These are phyloP conservation scores for Ogataea pilisensis DNA, from an alignment of 805 yeast genomes.

Conservation along the genomic window DNA sequence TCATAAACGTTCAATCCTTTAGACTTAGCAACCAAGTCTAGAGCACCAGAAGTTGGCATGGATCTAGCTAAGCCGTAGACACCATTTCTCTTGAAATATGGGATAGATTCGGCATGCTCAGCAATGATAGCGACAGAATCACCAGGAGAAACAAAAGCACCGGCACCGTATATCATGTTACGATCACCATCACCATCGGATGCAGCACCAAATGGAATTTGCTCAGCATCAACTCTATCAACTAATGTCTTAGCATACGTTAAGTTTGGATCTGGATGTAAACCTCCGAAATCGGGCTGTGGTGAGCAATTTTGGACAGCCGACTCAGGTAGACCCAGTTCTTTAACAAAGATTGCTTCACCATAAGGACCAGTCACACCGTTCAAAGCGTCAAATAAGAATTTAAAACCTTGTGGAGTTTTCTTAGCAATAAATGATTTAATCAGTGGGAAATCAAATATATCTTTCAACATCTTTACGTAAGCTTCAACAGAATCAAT, in stretches of 20 bases:
- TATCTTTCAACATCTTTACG: slow-evolving; percentile 70
- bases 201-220: slow-evolving; percentile 94
- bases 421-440: slow-evolving; percentile 57
- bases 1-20: slow-evolving; percentile 78
- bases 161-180: slow-evolving; percentile 96
- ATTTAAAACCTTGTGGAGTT: slow-evolving; percentile 53
- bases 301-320: slow-evolving; percentile 79
- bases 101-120: slow-evolving; percentile 83
- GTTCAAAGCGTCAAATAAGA: slow-evolving; percentile 84
- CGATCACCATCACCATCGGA: slow-evolving; percentile 99
- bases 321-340: slow-evolving; percentile 68
- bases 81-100: slow-evolving; percentile 85
- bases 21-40: slow-evolving; percentile 82
- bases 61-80: slow-evolving; percentile 92
- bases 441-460: slow-evolving; percentile 85
- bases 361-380: slow-evolving; percentile 99
- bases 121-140: slow-evolving; percentile 97
- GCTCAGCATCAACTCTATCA: slow-evolving; percentile 72
- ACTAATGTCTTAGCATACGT: slow-evolving; percentile 91
- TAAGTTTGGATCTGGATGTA: slow-evolving; percentile 97
- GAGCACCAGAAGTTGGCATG: slow-evolving; percentile 95
- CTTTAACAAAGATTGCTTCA: slow-evolving; percentile 73
- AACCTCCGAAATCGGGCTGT: slow-evolving; percentile 89
- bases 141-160: slow-evolving; percentile 95
- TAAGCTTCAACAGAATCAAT: slow-evolving; percentile 80